Percentiles rank a stretch among this genome's conserved stretches.
Conservation (phyloP, 1,139 yeast genomes). For the Chernovozyma sophiae-reginae region DNA sequence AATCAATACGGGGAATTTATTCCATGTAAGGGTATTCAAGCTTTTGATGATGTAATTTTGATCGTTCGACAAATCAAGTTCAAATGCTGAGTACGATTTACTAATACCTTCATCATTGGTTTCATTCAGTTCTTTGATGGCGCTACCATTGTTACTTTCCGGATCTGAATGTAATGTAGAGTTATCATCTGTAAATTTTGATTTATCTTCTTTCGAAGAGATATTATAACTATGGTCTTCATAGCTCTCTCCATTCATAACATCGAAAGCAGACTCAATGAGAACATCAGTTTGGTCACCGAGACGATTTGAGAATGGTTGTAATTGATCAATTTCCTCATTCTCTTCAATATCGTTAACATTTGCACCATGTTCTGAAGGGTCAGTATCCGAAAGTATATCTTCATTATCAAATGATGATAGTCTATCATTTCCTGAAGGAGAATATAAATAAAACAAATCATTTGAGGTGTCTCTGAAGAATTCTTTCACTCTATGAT, state of each 20-base stretch:
- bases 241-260: conserved; percentile 35
- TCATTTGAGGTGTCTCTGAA: conserved; percentile 25
- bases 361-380: not conserved
- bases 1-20: conserved; percentile 66
- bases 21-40: conserved; percentile 61
- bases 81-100: not conserved
- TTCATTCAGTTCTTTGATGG: too few relatives aligned
- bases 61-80: conserved; percentile 22
- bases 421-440: conserved; percentile 10
- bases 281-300: conserved; percentile 55
- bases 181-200: not conserved
- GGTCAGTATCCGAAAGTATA: conserved; percentile 1
- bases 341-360: not conserved
- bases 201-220: conserved; percentile 3
- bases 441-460: conserved; percentile 28
- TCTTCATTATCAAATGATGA: conserved; percentile 5
- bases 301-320: conserved; percentile 18
- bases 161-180: not conserved
- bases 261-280: conserved; percentile 59
- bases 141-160: not conserved
- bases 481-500: conserved; percentile 28
- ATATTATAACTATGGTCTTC: conserved; percentile 18
- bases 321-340: conserved; percentile 1
- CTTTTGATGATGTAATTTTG: conserved; percentile 47
- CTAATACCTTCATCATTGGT: not conserved